phyloP scores from a whole-genome alignment of 192 early-diverging fungal genomes.

The Anaeromyces robustus region DNA sequence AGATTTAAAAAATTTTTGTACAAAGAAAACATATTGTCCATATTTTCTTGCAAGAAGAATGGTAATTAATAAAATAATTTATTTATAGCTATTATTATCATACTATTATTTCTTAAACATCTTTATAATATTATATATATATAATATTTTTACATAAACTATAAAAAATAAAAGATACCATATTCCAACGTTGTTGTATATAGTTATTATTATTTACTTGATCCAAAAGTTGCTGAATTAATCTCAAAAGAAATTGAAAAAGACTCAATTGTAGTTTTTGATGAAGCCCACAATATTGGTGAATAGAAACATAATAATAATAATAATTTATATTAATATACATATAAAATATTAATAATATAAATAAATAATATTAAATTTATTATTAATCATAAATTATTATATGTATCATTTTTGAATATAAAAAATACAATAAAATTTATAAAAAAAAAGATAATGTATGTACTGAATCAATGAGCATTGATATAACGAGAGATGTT shows the following conservation, averaged over 20 bases:
- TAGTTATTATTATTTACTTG: conserved; percentile 97
- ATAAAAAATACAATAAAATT: not conserved
- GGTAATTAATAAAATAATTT: conserved; percentile 19
- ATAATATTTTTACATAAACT: no score
- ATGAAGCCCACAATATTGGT: conserved; percentile 99
- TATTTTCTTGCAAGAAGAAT: conserved; percentile 82
- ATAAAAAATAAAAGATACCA: conserved; percentile 30
- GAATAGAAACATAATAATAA: no score
- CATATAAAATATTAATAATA: no score
- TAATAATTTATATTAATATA: no score
- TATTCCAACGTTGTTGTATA: conserved; percentile 95
- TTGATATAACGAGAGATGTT: conserved; percentile 81
- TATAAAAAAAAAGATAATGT: conserved; percentile 83
- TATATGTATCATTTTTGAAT: not conserved
- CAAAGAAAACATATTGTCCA: conserved; percentile 65
- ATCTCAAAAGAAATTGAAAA: conserved; percentile 89
- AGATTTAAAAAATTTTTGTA: conserved; percentile 70
- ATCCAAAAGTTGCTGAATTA: conserved; percentile 96
- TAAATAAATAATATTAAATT: no score
- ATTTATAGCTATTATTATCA: not conserved
- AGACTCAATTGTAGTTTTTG: conserved; percentile 96
- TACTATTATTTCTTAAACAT: not conserved
- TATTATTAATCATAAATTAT: not conserved
- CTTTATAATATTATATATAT: no score
- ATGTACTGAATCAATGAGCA: conserved; percentile 91